Evolutionary conservation across 805 yeast species (phyloP), one percentile per base, ranked within the genome.

Genomic region (Sungouiella blattae): DNA sequence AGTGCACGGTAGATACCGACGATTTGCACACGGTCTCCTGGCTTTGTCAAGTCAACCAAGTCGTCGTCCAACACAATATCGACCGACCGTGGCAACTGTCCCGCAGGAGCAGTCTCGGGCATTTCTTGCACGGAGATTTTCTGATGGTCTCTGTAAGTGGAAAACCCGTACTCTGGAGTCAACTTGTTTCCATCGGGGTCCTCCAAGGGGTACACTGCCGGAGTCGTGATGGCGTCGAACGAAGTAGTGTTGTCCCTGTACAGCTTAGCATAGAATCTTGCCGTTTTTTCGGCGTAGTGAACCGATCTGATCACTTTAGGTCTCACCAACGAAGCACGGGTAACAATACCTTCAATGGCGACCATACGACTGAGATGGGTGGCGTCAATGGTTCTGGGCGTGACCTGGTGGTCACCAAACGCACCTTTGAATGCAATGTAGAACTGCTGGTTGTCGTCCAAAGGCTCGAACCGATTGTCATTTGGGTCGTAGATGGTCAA

Each of bases 51-150:
- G 57, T 93, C 98, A 2, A 93, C 98, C 44, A 93, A 71, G 57
- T 93, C 98, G 53, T 89, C 97, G 58, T 91, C 96, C 51, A 93
- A 65, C n/a, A 91, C 77, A 16, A 91, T 83, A 54, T 93, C 98
- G 23, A 93, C 75, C 2, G 95, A 81, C 52, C 98, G 73, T 23
- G 98, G 98, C 44, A 93, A 71, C 64, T 91, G 98, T 37, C 98
- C 98, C 0, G 98, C 95, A 11, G 98, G 98, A 1, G 98, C 96
- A 44, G 82, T 73, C 64, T 93, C 98, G 1, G 98, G 98, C 87
- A 93, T 86, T 65, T 93, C 98, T 60, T 93, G 98, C 24, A 93
- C 83, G 0, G 96, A 78, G 24, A 93, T 75, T 26, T 87, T 83
- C 63, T 93, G 98, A 58, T 91, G 96, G 62, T 93, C 98, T 50